These are phyloP conservation scores for Candida pseudoglaebosa DNA, from an alignment of 805 yeast species.

Conservation along the genomic window DNA sequence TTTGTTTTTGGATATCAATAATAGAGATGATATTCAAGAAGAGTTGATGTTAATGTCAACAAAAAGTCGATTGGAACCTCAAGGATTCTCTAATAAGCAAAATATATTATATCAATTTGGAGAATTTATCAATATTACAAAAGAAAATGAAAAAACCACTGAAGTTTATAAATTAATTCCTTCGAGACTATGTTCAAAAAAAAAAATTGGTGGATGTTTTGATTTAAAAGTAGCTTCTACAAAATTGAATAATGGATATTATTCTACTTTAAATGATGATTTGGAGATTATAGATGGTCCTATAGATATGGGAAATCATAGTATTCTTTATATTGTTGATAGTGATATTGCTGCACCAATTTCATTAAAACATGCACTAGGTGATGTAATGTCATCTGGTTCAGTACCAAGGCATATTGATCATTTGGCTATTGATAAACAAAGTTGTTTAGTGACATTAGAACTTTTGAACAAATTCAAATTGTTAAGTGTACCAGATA, in stretches of 20 bases:
- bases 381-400: constrained; percentile 37
- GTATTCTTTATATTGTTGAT: constrained; percentile 62
- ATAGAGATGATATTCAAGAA: constrained; percentile 29
- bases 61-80: constrained; percentile 13
- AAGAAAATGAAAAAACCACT: constrained; percentile 5
- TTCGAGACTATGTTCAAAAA: constrained; percentile 54
- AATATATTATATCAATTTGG: constrained; percentile 61
- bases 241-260: constrained; percentile 6
- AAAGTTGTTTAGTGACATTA: constrained; percentile 60
- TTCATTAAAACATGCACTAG: constrained; percentile 60
- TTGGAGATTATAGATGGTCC: constrained; percentile 42
- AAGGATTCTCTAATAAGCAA: constrained; percentile 32
- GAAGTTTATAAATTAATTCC: constrained; percentile 35
- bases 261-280: constrained; percentile 52
- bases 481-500: constrained; percentile 50
- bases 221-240: constrained; percentile 32
- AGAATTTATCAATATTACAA: constrained; percentile 32
- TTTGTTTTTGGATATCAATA: constrained; percentile 48
- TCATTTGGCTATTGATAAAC: constrained; percentile 30
- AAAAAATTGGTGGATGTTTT: constrained; percentile 57
- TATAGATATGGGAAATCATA: constrained; percentile 49
- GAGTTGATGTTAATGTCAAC: constrained; percentile 14
- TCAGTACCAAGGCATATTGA: constrained; percentile 22
- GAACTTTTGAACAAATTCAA: constrained; percentile 50
- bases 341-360: constrained; percentile 61